Percentiles rank a stretch among this genome's conserved stretches.
These are phyloP conservation scores for Plasmodium relictum DNA, from an alignment of 169 alveolate species.

Conservation along the genomic window DNA sequence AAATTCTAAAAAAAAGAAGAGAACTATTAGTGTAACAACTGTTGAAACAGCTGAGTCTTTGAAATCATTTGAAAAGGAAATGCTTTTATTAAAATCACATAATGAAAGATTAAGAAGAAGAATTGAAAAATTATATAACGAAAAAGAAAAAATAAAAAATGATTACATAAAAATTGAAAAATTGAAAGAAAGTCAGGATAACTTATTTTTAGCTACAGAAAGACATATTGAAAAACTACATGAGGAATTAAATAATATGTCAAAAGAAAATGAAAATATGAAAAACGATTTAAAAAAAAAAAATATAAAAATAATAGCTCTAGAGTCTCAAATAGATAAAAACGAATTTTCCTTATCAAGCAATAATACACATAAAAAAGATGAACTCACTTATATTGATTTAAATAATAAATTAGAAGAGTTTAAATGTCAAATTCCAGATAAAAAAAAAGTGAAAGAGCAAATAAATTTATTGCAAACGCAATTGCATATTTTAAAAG, in stretches of 20 bases:
- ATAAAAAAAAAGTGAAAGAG: conserved; percentile 35
- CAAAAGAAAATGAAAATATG: conserved; percentile 48
- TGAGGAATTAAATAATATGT: conserved; percentile 35
- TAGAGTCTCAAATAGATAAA: conserved; percentile 51
- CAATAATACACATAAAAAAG: neutral
- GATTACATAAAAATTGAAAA: conserved; percentile 63
- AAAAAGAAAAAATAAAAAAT: conserved; percentile 47
- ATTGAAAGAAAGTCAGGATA: conserved; percentile 57
- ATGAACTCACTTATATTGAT: conserved; percentile 6
- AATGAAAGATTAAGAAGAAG: conserved; percentile 74
- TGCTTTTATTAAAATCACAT: conserved; percentile 47
- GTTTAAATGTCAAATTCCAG: conserved; percentile 24
- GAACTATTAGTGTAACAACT: conserved; percentile 32
- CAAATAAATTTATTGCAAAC: conserved; percentile 39
- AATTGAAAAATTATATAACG: conserved; percentile 52
- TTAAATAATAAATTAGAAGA: conserved; percentile 15
- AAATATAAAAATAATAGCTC: conserved; percentile 41
- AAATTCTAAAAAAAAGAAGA: neutral
- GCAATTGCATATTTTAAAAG: conserved; percentile 34
- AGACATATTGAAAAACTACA: conserved; percentile 64
- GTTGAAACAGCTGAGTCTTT: conserved; percentile 52
- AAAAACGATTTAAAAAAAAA: conserved; percentile 46
- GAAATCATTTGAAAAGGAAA: conserved; percentile 50
- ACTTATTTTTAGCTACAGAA: conserved; percentile 64
- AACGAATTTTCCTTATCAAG: neutral